phyloP scores from a whole-genome alignment of 1,284 basidiomycete species.

The Ceratobasidium papillatum region DNA sequence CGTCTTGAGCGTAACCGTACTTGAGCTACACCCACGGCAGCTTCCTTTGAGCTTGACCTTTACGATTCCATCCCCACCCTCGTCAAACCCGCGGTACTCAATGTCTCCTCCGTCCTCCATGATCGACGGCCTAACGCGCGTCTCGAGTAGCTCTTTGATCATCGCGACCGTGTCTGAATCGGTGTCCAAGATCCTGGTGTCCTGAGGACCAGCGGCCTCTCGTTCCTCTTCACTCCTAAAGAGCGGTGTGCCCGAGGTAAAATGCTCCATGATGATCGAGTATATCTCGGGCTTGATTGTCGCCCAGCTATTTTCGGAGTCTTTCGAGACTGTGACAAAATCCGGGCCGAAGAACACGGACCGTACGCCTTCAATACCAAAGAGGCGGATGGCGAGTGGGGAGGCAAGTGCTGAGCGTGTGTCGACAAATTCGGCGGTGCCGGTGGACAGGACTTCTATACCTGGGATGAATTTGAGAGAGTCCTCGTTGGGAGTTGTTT shows the following conservation, averaged over 20 bases:
- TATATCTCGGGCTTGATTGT: conserved; percentile 98
- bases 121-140: conserved; percentile 93
- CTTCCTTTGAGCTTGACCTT: conserved; percentile 93
- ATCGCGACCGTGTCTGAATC: conserved; percentile 98
- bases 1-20: conserved; percentile 92
- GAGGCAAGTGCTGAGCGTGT: conserved; percentile 83
- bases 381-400: conserved; percentile 90
- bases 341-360: conserved; percentile 96
- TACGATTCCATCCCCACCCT: conserved; percentile 60
- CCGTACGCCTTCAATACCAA: conserved; percentile 91
- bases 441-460: conserved; percentile 83
- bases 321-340: conserved; percentile 96
- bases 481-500: conserved; percentile 96
- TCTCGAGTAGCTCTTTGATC: conserved; percentile 98
- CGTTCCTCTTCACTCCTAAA: conserved; percentile 83
- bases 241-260: conserved; percentile 85
- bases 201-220: conserved; percentile 85
- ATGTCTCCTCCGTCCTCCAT: conserved; percentile 70
- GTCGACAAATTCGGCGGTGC: conserved; percentile 94
- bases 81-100: conserved; percentile 61
- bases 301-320: conserved; percentile 85
- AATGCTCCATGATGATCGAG: conserved; percentile 97
- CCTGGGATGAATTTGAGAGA: conserved; percentile 99
- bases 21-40: conserved; percentile 93
- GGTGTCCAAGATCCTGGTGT: conserved; percentile 94